Percentiles rank a stretch among this genome's conserved stretches.
Conservation (phyloP, 2,329 filamentous ascomycete species). For the Alternaria novae-zelandiae region DNA sequence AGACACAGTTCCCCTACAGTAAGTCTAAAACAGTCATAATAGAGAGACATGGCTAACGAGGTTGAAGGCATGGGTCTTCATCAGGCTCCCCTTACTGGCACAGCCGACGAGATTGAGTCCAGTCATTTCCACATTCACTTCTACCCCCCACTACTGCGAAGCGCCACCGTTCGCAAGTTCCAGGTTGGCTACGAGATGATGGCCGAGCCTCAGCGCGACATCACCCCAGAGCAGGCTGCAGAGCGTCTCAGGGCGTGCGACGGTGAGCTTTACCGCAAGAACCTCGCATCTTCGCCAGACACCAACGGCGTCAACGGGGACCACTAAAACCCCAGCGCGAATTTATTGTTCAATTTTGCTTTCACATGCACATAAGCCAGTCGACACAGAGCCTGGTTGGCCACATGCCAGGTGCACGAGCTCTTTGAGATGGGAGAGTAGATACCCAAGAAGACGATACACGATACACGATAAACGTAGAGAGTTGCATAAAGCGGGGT, state of each 20-base stretch:
- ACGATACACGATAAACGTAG: neutral
- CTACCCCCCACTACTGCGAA: slow-evolving; percentile 90
- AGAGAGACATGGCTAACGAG: slow-evolving; percentile 9
- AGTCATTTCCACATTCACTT: slow-evolving; percentile 98
- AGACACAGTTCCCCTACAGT: slow-evolving; percentile 96
- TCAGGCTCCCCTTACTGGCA: slow-evolving; percentile 86
- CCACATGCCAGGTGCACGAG: neutral
- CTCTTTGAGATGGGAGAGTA: neutral
- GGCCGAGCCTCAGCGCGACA: slow-evolving; percentile 97
- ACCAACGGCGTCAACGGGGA: slow-evolving; percentile 25
- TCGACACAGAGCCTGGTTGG: neutral
- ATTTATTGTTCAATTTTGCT: neutral
- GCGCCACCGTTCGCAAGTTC: slow-evolving; percentile 94
- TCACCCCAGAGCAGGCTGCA: slow-evolving; percentile 95
- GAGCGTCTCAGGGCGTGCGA: slow-evolving; percentile 76
- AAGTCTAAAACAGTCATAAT: slow-evolving; percentile 41
- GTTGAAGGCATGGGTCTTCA: slow-evolving; percentile 83
- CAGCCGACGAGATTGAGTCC: slow-evolving; percentile 80
- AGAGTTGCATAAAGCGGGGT: neutral
- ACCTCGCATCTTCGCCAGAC: slow-evolving; percentile 19
- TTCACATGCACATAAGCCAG: neutral
- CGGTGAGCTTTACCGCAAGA: slow-evolving; percentile 83
- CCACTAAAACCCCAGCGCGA: neutral
- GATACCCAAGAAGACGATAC: neutral
- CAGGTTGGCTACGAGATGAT: slow-evolving; percentile 95